Conservation (phyloP, 805 yeast genomes). For the Debaryomyces hansenii region DNA sequence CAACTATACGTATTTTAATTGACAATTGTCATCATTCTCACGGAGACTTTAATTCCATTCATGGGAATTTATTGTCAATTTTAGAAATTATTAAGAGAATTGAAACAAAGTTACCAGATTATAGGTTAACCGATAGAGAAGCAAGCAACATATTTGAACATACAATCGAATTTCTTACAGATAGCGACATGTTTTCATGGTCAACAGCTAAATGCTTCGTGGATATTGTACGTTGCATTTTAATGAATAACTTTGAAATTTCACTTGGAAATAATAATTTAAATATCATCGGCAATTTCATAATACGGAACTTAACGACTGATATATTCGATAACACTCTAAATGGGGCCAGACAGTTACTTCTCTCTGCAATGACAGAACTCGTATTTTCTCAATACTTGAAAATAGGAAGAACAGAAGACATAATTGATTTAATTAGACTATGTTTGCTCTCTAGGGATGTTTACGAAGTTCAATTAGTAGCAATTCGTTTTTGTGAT, state of each 20-base stretch:
- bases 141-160: constrained; percentile 5
- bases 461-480: constrained; percentile 42
- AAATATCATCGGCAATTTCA: constrained; percentile 30
- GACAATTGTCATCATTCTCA: constrained; percentile 25
- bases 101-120: constrained; percentile 1
- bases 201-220: constrained; percentile 35
- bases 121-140: background rate
- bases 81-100: constrained; percentile 15
- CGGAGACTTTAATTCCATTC: constrained; percentile 25
- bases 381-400: constrained; percentile 26
- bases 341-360: constrained; percentile 53
- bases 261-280: constrained; percentile 9
- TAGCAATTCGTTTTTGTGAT: constrained; percentile 35
- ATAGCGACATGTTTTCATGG: constrained; percentile 17
- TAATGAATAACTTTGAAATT: constrained; percentile 4
- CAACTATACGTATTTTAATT: constrained; percentile 23
- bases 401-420: constrained; percentile 10
- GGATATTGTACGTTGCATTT: constrained; percentile 11
- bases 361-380: constrained; percentile 30
- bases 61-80: constrained; percentile 58
- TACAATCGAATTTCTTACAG: constrained; percentile 4
- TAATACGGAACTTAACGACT: constrained; percentile 26
- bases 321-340: constrained; percentile 13
- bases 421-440: constrained; percentile 24
- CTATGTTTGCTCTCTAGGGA: constrained; percentile 35